Percentiles rank a stretch among this genome's conserved stretches.
Evolutionary conservation across 176 grass and related monocot genomes (phyloP).

Genomic region (Rhynchospora pubera): DNA sequence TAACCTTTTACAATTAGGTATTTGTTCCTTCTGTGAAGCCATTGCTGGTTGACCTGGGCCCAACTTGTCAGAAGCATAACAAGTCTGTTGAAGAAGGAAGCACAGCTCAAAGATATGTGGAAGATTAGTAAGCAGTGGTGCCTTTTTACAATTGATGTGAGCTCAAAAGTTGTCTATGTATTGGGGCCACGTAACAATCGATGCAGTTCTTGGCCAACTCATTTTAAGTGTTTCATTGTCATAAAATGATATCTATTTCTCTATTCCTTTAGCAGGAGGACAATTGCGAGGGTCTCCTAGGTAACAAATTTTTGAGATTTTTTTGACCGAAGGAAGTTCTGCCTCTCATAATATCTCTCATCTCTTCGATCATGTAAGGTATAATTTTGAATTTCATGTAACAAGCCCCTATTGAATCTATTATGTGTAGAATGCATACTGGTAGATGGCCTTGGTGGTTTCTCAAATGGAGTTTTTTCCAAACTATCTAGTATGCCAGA

Average conservation of each 20-base stretch:
- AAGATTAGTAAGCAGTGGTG: background rate
- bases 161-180: background rate
- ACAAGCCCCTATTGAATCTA: background rate
- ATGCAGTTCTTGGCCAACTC: background rate
- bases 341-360: constrained; percentile 85
- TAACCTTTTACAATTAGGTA: constrained; percentile 92
- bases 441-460: background rate
- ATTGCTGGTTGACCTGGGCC: constrained; percentile 71
- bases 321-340: constrained; percentile 97
- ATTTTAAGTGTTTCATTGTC: constrained; percentile 25
- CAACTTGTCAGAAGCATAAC: constrained; percentile 32
- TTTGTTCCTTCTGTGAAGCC: constrained; percentile 86
- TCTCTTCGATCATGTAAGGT: constrained; percentile 82
- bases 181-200: background rate
- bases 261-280: constrained; percentile 21
- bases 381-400: background rate
- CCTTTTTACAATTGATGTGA: no score
- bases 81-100: constrained; percentile 58
- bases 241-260: background rate
- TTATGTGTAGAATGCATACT: background rate
- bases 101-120: constrained; percentile 49
- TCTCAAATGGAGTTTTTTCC: background rate
- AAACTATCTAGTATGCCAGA: background rate
- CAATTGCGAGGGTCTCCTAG: constrained; percentile 82
- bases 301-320: constrained; percentile 80